Evolutionary conservation across 768 basidiomycete species (phyloP), one percentile per base, ranked within the genome.

Genomic region (Lactifluus volemus): DNA sequence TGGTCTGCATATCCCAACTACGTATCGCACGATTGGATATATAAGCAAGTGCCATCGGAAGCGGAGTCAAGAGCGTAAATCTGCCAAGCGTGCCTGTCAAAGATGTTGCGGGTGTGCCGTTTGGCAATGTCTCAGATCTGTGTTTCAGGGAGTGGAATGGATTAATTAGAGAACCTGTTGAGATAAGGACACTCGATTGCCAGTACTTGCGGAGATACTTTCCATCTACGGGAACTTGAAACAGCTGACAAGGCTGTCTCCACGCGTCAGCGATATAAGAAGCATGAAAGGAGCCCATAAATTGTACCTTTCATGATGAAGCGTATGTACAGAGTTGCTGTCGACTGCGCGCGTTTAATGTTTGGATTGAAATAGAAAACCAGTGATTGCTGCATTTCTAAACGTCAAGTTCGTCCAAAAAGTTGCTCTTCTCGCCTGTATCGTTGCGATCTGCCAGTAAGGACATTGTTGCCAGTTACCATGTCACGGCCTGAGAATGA

Each of bases 21-120:
- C 80, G 72, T 29, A 81, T 82, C 0, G 81, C 83, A 70, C 79
- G 79, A 73, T 85, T 90, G 4, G 91, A 93, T 10, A 94, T 90
- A 65, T 25, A 1, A 96, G 86, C 66, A 88, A 79, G 5, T 84
- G 79, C 8, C 93, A 67, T 94, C 89, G n/a, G 78, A 74, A 1
- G 91, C 89, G 73, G 94, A 96, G 72, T 90, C 92, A 64, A 97
- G 85, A 1, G 92, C 92, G 73, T 96, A 96, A 69, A 97, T 93
- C 69, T 96, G 93, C 69, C 92, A 89, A 68, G 84, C 84, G 74
- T 97, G 94, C 5, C 94, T 94, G 65, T 89, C 85, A 67, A 95
- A 92, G 11, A 89, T 76, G 64, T 82, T 85, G 58, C 85, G 82
- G 69, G 94, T 90, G 41, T 82, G 81, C 67, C 86, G 86, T 68